Evolutionary conservation across 1,284 basidiomycete species (phyloP).

Genomic region (Leucoagaricus sp.): DNA sequence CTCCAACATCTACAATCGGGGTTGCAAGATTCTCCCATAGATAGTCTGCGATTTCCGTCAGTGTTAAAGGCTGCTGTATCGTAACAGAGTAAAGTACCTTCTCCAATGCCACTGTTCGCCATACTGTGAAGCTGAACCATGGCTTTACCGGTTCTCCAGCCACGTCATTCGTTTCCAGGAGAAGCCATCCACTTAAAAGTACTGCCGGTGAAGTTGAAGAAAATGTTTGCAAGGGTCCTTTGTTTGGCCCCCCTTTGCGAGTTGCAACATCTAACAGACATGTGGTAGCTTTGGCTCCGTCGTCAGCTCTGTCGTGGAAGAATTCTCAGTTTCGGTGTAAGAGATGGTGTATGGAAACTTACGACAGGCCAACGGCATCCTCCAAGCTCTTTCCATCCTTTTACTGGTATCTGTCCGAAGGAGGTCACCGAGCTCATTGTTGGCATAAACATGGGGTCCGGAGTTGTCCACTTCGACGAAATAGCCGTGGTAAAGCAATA

Average conservation of each 20-base stretch:
- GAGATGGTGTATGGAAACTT: background rate
- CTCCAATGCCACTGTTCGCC: conserved; percentile 2
- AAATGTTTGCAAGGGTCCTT: background rate
- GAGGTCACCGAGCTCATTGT: conserved; percentile 1
- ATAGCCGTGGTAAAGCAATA: conserved; percentile 3
- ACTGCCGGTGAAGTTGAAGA: background rate
- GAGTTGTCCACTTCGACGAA: background rate
- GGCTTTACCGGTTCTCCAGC: conserved; percentile 6
- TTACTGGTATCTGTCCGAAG: background rate
- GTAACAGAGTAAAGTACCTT: background rate
- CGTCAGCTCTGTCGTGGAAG: conserved; percentile 3
- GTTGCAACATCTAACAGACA: background rate
- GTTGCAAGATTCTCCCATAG: background rate
- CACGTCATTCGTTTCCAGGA: conserved; percentile 8
- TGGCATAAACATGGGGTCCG: background rate
- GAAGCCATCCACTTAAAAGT: conserved; percentile 10
- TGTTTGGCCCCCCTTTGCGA: background rate
- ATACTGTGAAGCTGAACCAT: conserved; percentile 9
- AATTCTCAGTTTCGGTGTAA: background rate
- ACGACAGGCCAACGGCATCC: conserved; percentile 10
- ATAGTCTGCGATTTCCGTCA: conserved; percentile 6
- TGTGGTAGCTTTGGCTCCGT: conserved; percentile 9
- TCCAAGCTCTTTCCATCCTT: background rate
- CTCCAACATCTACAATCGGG: conserved; percentile 7
- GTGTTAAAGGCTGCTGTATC: background rate